Base-by-base conservation (phyloP, 805 yeast genomes). In the Lachancea cidri region DNA sequence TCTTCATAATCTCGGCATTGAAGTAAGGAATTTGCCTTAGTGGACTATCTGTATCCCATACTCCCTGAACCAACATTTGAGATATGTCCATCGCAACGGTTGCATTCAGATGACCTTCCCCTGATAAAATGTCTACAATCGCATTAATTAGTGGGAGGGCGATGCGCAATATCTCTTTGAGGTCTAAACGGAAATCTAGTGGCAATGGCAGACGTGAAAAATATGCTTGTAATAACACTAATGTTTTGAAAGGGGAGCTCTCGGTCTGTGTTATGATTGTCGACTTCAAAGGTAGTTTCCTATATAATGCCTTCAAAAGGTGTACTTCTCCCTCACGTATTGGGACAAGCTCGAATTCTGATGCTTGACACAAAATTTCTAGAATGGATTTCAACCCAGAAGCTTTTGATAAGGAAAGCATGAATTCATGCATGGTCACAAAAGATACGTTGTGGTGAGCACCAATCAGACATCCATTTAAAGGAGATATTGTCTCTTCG, bases 11-110 rank as follows among this genome's bases (percentile, higher is more conserved):
- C 6, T 36, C 25, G 4, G 54, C 54, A 34, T 68, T 67, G 39
- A 88, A 76, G 51, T 67, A 73, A 2, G 98, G 98, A 27, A 91
- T 69, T 62, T 91, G 98, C 52, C 75, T 77, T 54, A 91, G 70
- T 2, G 93, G 82, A 36, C 76, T 76, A 42, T 85, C 95, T 5
- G 78, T 70, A 49, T 79, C 85, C 95, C 96, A 87, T 18, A 85
- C 67, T 1, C 84, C 94, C 59, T 91, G 98, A 1, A 83, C 77
- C 5, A 86, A 64, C 94, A 87, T 85, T 57, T 93, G 98, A 1
- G 84, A 74, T 38, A 88, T 57, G 57, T 93, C 97, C 85, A 93
- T 85, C 0, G 86, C 91, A 34, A 74, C 72, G 49, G 86, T 71
- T 0, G 95, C 88, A 58, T 79, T 83, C 53, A 89, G 64, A 49